Base-by-base conservation (phyloP, 2,329 filamentous ascomycete genomes). In the Hymenotorrendiella dingleyae region DNA sequence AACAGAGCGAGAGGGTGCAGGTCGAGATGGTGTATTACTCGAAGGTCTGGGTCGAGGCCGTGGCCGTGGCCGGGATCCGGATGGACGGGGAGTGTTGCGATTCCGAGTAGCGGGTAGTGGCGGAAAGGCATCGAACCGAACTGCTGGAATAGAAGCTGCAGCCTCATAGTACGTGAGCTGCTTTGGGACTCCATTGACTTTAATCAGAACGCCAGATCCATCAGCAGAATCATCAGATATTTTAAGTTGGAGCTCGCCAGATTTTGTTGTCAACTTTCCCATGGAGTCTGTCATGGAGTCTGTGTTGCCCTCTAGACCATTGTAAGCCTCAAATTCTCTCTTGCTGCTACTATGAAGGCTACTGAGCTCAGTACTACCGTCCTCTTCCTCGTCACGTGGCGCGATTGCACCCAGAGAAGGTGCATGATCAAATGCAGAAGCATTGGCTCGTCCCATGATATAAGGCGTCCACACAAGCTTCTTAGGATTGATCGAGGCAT, bases 401-500 rank as follows among this genome's bases (percentile, higher is more conserved):
- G 91, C 91, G 41, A 97, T 86, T 1, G 91, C 85, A 51, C 87
- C 90, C 43, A 97, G 69, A 6, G 83, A 76, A 5, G 86, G 86
- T 5, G 82, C 86, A 37, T 89, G 77, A 59, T 94, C 88, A 55
- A 93, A 91, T 56, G 87, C 86, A 4, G 83, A 84, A 26, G 84
- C 79, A 53, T 85, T 90, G 62, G 78, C 84, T 49, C 88, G 80
- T 20, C 93, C 91, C 89, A 96, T 97, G 30, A 97, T 82, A 62
- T 95, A 98, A 0, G 93, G 93, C 11, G 90, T 96, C 93, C 93
- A 98, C 9, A 90, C 84, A 20, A 98, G 73, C 14, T 81, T 81
- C 33, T 84, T 80, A 0, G 85, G 79, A 52, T 93, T 85, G 26
- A 98, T 76, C 55, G 81, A 84, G 17, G 95, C 86, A 54, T 95